Evolutionary conservation across 352 stramenopile genomes (phyloP).

Genomic region (Thraustochytrium striatum): DNA sequence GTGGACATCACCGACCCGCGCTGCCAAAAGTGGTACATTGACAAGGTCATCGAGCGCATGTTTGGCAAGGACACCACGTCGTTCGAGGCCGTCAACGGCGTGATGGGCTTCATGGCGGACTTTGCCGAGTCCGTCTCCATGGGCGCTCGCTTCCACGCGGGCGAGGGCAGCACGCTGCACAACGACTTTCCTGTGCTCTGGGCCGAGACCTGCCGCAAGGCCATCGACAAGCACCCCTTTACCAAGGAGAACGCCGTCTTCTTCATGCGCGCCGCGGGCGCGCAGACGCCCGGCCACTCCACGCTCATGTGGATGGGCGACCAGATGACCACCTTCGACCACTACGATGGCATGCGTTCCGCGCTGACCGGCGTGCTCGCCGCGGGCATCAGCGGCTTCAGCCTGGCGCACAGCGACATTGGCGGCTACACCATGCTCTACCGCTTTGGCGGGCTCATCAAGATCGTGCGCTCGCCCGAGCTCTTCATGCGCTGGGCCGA

Average conservation of each 20-base stretch:
- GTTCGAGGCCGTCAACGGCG: constrained; percentile 49
- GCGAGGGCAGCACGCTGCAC: constrained; percentile 35
- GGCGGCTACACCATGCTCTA: constrained; percentile 56
- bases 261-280: constrained; percentile 54
- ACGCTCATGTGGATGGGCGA: constrained; percentile 59
- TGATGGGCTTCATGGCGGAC: constrained; percentile 58
- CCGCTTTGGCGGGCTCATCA: constrained; percentile 46
- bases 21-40: constrained; percentile 54
- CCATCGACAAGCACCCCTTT: background rate
- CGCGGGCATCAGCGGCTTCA: constrained; percentile 53
- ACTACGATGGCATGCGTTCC: constrained; percentile 56
- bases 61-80: constrained; percentile 53
- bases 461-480: constrained; percentile 49
- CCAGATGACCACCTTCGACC: constrained; percentile 57
- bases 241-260: constrained; percentile 52
- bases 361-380: constrained; percentile 53
- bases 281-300: constrained; percentile 42
- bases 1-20: constrained; percentile 58
- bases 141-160: constrained; percentile 3
- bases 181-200: constrained; percentile 55
- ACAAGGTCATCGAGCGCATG: constrained; percentile 36
- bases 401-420: constrained; percentile 57
- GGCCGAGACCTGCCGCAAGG: constrained; percentile 51
- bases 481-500: constrained; percentile 57
- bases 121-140: constrained; percentile 57